Evolutionary conservation across 768 basidiomycete genomes (phyloP).

Genomic region (Gyrodon lividus): DNA sequence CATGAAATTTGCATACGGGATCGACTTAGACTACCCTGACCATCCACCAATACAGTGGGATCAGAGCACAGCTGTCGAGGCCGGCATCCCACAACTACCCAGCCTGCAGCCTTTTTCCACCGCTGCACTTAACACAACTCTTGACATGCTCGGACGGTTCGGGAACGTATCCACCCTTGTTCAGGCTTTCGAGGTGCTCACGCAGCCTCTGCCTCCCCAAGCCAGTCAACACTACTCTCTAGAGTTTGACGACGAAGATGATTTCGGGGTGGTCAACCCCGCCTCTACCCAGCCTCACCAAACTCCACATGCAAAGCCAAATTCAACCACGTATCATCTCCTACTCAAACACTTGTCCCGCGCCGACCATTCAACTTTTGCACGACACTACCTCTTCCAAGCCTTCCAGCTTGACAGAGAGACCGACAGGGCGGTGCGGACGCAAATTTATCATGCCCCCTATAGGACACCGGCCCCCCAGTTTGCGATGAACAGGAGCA

Average conservation of each 20-base stretch:
- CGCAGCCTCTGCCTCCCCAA: constrained; percentile 61
- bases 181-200: constrained; percentile 75
- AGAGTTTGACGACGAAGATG: constrained; percentile 66
- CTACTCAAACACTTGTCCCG: constrained; percentile 58
- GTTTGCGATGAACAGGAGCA: constrained; percentile 53
- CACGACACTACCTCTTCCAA: constrained; percentile 65
- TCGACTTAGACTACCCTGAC: constrained; percentile 77
- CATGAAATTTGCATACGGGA: constrained; percentile 68
- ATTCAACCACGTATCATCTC: constrained; percentile 63
- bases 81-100: constrained; percentile 11
- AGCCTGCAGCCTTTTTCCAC: constrained; percentile 55
- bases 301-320: constrained; percentile 52
- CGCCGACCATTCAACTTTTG: constrained; percentile 48
- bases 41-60: constrained; percentile 42
- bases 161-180: constrained; percentile 66
- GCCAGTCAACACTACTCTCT: constrained; percentile 43
- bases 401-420: constrained; percentile 47
- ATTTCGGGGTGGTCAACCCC: constrained; percentile 44
- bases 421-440: constrained; percentile 34
- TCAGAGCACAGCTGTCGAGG: constrained; percentile 2
- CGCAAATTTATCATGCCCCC: constrained; percentile 30
- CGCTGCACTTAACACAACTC: constrained; percentile 65
- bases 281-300: constrained; percentile 34
- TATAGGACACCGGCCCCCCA: constrained; percentile 45
- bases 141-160: constrained; percentile 66